Conservation (phyloP, 441 rosid genomes). For the Mallotus repandus region DNA sequence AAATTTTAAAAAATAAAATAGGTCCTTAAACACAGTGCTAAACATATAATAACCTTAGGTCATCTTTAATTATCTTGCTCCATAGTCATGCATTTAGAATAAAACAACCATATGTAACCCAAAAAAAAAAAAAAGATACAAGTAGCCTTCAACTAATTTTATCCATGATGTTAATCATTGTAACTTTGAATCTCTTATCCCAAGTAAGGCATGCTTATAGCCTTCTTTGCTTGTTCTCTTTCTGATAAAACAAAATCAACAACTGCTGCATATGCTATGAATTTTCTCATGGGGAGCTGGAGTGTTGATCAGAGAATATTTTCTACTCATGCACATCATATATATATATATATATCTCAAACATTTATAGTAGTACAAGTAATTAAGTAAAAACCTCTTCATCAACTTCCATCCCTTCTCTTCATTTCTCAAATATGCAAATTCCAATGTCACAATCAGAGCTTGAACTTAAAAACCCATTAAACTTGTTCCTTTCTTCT, state of each 20-base stretch:
- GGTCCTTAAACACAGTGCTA: no score
- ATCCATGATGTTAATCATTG: not conserved
- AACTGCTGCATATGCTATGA: not conserved
- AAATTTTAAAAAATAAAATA: no score
- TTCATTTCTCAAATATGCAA: conserved; percentile 63
- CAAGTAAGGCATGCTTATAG: conserved; percentile 1
- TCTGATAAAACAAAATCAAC: not conserved
- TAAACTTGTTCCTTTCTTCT: conserved; percentile 44
- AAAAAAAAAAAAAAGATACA: not conserved
- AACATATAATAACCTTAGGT: no score
- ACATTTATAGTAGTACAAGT: conserved; percentile 19
- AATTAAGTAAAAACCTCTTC: conserved; percentile 19
- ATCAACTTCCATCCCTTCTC: not conserved
- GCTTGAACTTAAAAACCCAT: conserved; percentile 46
- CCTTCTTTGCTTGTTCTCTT: not conserved
- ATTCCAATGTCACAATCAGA: conserved; percentile 61
- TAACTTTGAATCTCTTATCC: not conserved
- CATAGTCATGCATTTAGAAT: no score
- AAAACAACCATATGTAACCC: not conserved
- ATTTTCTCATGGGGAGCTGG: not conserved
- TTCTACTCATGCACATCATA: conserved; percentile 32
- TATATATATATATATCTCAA: conserved; percentile 16
- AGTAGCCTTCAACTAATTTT: not conserved
- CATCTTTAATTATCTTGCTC: no score
- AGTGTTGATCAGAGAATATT: conserved; percentile 13